phyloP scores from a whole-genome alignment of 1,139 yeast species.

The Lodderomyces beijingensis region DNA sequence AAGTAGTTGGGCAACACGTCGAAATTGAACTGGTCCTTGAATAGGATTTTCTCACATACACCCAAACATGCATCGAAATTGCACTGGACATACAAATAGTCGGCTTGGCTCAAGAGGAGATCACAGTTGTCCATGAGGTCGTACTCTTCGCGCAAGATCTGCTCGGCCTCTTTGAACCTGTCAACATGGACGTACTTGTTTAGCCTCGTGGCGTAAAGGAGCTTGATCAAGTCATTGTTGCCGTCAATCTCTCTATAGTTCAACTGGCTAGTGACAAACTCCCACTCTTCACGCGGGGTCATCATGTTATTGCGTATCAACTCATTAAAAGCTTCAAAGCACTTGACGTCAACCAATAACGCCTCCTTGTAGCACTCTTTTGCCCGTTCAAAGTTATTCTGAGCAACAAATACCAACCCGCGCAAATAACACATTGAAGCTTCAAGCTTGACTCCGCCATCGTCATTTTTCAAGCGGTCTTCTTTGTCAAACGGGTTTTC shows the following conservation, averaged over 20 bases:
- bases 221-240: slow-evolving; percentile 71
- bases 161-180: slow-evolving; percentile 63
- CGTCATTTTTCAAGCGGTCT: slow-evolving; percentile 28
- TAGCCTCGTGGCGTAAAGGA: slow-evolving; percentile 71
- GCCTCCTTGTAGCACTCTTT: slow-evolving; percentile 89
- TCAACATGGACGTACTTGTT: slow-evolving; percentile 67
- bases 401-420: slow-evolving; percentile 79
- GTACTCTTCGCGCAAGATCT: slow-evolving; percentile 65
- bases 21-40: slow-evolving; percentile 66
- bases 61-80: slow-evolving; percentile 72
- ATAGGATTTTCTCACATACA: slow-evolving; percentile 63
- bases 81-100: slow-evolving; percentile 70
- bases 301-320: slow-evolving; percentile 68
- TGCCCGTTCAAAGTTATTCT: slow-evolving; percentile 81
- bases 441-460: slow-evolving; percentile 80
- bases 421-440: slow-evolving; percentile 84
- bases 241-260: slow-evolving; percentile 71
- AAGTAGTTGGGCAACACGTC: slow-evolving; percentile 75
- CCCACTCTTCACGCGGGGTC: slow-evolving; percentile 89
- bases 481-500: slow-evolving; percentile 58
- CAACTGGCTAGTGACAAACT: slow-evolving; percentile 55
- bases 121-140: slow-evolving; percentile 67
- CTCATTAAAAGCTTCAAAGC: slow-evolving; percentile 89
- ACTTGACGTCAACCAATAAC: slow-evolving; percentile 79
- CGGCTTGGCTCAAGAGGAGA: slow-evolving; percentile 66